These are phyloP conservation scores for Hebeloma cylindrosporum DNA, from an alignment of 768 basidiomycete genomes.

Conservation along the genomic window DNA sequence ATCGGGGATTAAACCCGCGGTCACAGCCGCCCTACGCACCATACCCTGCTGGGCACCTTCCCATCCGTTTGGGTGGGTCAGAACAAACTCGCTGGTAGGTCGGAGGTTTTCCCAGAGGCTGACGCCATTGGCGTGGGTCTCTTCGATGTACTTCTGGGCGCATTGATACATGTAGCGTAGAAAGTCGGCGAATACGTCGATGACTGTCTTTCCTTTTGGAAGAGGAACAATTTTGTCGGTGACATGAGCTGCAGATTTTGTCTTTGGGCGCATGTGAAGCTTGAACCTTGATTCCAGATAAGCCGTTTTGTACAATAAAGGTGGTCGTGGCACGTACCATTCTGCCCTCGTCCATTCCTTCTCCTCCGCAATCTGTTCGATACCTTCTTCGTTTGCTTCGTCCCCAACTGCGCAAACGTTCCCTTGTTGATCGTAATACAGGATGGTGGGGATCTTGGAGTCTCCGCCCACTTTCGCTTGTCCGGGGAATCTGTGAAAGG, in stretches of 20 bases:
- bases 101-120: conserved; percentile 47
- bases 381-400: conserved; percentile 38
- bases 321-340: too few relatives aligned
- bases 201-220: conserved; percentile 40
- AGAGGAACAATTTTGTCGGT: conserved; percentile 36
- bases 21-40: conserved; percentile 53
- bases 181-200: conserved; percentile 51
- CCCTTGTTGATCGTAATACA: conserved; percentile 44
- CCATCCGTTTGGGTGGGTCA: conserved; percentile 69
- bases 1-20: conserved; percentile 50
- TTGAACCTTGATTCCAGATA: conserved; percentile 43
- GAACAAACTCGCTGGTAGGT: conserved; percentile 46
- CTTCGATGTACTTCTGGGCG: conserved; percentile 45
- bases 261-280: conserved; percentile 35
- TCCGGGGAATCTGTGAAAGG: conserved; percentile 48
- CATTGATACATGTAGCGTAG: conserved; percentile 47
- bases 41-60: conserved; percentile 56
- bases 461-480: conserved; percentile 39
- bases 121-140: conserved; percentile 43
- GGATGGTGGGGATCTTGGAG: conserved; percentile 44
- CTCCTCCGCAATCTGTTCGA: conserved; percentile 38
- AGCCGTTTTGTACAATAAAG: too few relatives aligned
- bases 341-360: conserved; percentile 45
- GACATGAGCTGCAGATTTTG: conserved; percentile 15
- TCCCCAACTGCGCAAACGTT: conserved; percentile 40